phyloP scores from a whole-genome alignment of 331 rosid genomes.

The Quercus phellos region DNA sequence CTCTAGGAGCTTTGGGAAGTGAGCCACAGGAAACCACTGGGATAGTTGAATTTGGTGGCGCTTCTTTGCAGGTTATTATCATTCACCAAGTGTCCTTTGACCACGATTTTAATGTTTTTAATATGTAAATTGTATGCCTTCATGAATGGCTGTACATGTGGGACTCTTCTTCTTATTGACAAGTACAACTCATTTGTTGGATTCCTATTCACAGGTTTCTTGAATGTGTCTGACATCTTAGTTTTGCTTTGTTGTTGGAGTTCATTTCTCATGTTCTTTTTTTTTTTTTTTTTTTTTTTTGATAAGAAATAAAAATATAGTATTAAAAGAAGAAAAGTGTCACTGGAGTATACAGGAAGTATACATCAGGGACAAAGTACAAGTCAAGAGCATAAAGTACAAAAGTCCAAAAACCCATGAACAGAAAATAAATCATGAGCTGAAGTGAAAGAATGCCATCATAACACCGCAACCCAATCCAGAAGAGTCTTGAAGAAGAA shows the following conservation, averaged over 20 bases:
- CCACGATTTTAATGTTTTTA: not conserved
- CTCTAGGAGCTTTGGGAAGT: constrained; percentile 43
- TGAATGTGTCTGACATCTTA: not conserved
- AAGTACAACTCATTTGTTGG: not conserved
- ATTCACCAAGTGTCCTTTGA: constrained; percentile 22
- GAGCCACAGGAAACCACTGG: constrained; percentile 44
- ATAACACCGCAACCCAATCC: too few relatives aligned
- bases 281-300: not conserved
- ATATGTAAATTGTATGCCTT: not conserved
- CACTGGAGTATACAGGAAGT: too few relatives aligned
- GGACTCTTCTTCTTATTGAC: not conserved
- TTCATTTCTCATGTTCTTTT: not conserved
- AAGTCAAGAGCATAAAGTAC: too few relatives aligned
- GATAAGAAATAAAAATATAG: too few relatives aligned
- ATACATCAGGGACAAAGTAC: too few relatives aligned
- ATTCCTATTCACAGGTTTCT: not conserved
- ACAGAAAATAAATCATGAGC: too few relatives aligned
- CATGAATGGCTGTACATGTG: not conserved
- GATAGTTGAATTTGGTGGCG: constrained; percentile 53
- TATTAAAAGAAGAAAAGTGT: too few relatives aligned
- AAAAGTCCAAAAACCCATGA: too few relatives aligned
- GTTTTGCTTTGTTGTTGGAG: not conserved
- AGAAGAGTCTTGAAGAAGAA: too few relatives aligned
- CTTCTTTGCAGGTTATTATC: constrained; percentile 51
- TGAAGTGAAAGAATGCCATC: too few relatives aligned